Evolutionary conservation across 345 rosid species (phyloP), one percentile per base, ranked within the genome.

Genomic region (Eutrema heterophyllum): DNA sequence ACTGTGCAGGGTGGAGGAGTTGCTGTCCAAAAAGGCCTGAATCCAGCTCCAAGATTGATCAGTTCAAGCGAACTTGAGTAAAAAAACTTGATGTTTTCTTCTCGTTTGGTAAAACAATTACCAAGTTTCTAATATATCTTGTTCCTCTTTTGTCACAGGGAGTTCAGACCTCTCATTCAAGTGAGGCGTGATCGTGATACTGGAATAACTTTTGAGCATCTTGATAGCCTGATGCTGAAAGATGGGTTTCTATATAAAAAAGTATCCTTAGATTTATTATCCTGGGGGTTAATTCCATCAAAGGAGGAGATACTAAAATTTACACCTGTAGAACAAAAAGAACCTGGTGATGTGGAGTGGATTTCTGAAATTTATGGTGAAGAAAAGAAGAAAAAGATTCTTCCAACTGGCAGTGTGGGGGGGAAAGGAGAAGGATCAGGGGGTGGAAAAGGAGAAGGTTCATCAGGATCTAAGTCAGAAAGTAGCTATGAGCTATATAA

Each of bases 1-100:
- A 55, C 30, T 54, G 45, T 32, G 72, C 58, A 95, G 99, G 97
- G 99, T 78, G 97, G 89, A 48, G 97, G 97, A 65, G 75, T 76
- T 70, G 38, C 85, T 49, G 24, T 52, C 18, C 88, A 84, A 80
- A 87, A 82, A 81, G 62, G 80, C 78, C 83, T 80, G 13, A 68
- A 65, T 41, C 88, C 90, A 52, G 91, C 96, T 43, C 96, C 97
- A 33, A 92, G 88, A 90, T 80, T 95, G 84, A 88, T 95, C 77
- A 87, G 83, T 72, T 81, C 96, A 59, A 87, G 84, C 78, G 98
- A 95, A 85, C 97, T 95, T 4, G 99, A 85, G 99, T 95, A 88
- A 80, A 77, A 15, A 30, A 70, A 12, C 61, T 56, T 62, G 40
- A 57, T 71, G 68, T 80, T 60, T 18, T 52, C 68, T 32, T 49